Percentiles rank a stretch among this genome's conserved stretches.
These are phyloP conservation scores for Gossypium gossypioides DNA, from an alignment of 441 rosid species.

Conservation along the genomic window DNA sequence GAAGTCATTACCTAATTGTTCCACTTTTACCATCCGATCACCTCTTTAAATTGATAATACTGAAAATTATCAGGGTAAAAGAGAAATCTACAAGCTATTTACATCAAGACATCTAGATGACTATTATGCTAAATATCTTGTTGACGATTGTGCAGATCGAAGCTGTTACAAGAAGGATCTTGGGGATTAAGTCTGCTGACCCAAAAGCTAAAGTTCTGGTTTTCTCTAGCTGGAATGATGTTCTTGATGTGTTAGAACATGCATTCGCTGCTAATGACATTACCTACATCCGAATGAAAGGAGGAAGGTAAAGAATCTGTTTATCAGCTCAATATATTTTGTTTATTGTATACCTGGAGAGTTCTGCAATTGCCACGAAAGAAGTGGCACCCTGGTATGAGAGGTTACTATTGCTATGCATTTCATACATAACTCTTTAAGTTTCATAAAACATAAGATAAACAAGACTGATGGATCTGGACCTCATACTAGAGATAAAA, in stretches of 20 bases:
- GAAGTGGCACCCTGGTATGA: not conserved
- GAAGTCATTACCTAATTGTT: not conserved
- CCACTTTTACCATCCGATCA: not conserved
- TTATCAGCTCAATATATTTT: not conserved
- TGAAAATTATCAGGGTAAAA: not conserved
- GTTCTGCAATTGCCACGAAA: not conserved
- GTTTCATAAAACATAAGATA: not conserved
- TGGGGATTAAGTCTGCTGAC: conserved; percentile 74
- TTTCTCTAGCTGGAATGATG: conserved; percentile 97
- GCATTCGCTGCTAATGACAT: conserved; percentile 63
- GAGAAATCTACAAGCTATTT: not conserved
- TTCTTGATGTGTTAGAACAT: conserved; percentile 90
- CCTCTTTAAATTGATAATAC: not conserved
- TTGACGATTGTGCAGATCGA: conserved; percentile 47
- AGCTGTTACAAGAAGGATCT: conserved; percentile 79
- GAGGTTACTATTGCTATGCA: not conserved
- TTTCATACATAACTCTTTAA: not conserved
- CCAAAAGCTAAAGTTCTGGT: conserved; percentile 80
- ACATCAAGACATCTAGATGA: not conserved
- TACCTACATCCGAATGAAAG: conserved; percentile 76
- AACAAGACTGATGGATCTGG: not conserved
- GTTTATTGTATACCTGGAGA: not conserved
- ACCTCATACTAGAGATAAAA: not conserved
- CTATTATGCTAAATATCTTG: conserved; percentile 6
- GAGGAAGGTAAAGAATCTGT: conserved; percentile 61